Conservation (phyloP, 148 eudicot genomes). For the Amaranthus cruentus region DNA sequence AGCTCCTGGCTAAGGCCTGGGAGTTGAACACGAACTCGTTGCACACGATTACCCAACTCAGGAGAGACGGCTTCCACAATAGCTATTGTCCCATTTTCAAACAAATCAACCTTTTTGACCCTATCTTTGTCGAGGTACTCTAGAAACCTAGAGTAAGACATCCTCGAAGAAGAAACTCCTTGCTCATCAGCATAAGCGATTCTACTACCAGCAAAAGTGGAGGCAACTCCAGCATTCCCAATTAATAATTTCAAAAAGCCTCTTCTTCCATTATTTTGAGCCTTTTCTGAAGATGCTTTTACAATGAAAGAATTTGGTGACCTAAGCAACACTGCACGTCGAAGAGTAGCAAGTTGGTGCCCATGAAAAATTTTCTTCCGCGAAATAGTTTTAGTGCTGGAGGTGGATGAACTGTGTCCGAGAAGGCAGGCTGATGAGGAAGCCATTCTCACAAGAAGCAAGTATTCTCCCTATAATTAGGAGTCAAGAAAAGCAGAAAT, state of each 20-base stretch:
- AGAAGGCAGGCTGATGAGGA: conserved; percentile 30
- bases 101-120: conserved; percentile 80
- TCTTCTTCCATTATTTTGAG: conserved; percentile 61
- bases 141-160: conserved; percentile 94
- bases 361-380: conserved; percentile 42
- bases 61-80: conserved; percentile 97
- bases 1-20: conserved; percentile 99
- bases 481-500: conserved; percentile 6
- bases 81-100: conserved; percentile 96
- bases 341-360: conserved; percentile 33
- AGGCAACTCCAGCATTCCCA: conserved; percentile 66
- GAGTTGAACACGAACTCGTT: conserved; percentile 95
- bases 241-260: conserved; percentile 68
- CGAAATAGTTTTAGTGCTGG: conserved; percentile 31
- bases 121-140: conserved; percentile 97
- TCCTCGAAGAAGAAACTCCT: conserved; percentile 93
- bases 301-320: conserved; percentile 40
- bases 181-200: conserved; percentile 93
- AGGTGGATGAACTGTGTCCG: conserved; percentile 28
- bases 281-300: conserved; percentile 53
- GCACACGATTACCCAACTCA: conserved; percentile 87
- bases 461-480: background rate
- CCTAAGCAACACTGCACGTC: conserved; percentile 31
- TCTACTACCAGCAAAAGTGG: conserved; percentile 45
- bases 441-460: conserved; percentile 26